phyloP scores from a whole-genome alignment of 2,329 filamentous ascomycete species.

The Nannizziopsis barbatae region DNA sequence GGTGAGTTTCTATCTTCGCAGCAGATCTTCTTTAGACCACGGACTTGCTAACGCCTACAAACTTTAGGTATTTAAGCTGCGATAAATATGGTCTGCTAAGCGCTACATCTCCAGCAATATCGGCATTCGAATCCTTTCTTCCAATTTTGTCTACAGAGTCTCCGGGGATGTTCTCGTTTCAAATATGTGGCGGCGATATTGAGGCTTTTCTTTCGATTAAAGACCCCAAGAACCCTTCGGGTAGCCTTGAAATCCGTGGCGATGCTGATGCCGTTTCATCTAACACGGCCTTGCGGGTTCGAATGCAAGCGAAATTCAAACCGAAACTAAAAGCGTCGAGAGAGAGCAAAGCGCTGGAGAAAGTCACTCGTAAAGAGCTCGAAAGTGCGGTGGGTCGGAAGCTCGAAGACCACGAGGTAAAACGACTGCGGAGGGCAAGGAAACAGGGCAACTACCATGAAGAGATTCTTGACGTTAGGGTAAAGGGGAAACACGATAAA shows the following conservation, averaged over 20 bases:
- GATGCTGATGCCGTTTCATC: constrained; percentile 59
- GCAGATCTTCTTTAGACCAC: not conserved
- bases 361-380: constrained; percentile 74
- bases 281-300: constrained; percentile 63
- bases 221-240: constrained; percentile 39
- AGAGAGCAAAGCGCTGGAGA: constrained; percentile 71
- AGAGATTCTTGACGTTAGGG: constrained; percentile 69
- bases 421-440: constrained; percentile 66
- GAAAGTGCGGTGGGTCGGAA: constrained; percentile 67
- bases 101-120: constrained; percentile 70
- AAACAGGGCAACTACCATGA: constrained; percentile 86
- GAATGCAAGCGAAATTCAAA: constrained; percentile 94
- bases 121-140: constrained; percentile 69
- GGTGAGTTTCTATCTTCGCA: constrained; percentile 37
- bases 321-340: constrained; percentile 66
- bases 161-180: constrained; percentile 61
- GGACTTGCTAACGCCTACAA: not conserved
- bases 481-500: constrained; percentile 90
- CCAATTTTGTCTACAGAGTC: constrained; percentile 52
- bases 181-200: constrained; percentile 48
- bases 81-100: constrained; percentile 71
- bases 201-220: constrained; percentile 59
- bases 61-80: constrained; percentile 63
- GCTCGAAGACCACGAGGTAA: constrained; percentile 77
- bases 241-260: constrained; percentile 58